Evolutionary conservation across 192 early-diverging fungal genomes (phyloP).

Genomic region (Podila verticillata): DNA sequence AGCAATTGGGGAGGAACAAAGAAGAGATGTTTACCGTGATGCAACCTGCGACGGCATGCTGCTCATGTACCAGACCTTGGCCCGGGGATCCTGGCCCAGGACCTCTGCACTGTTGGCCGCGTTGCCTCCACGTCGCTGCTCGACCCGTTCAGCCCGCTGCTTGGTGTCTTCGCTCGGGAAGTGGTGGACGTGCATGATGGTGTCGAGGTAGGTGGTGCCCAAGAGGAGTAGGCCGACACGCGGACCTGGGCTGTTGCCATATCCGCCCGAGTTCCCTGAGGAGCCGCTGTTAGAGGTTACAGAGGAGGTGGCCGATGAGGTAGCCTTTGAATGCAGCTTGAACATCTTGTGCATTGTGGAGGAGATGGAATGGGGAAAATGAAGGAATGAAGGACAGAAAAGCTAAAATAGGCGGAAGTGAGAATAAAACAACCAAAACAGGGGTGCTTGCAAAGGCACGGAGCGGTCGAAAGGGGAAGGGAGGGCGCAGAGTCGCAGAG

Average conservation of each 20-base stretch:
- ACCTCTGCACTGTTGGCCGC: constrained; percentile 66
- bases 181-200: constrained; percentile 66
- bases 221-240: constrained; percentile 51
- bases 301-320: constrained; percentile 25
- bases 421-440: too few species aligned
- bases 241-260: not conserved
- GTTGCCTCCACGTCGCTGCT: constrained; percentile 74
- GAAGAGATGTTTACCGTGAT: constrained; percentile 48
- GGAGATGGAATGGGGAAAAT: not conserved
- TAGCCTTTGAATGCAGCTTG: constrained; percentile 13
- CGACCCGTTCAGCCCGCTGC: constrained; percentile 61
- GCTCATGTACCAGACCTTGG: constrained; percentile 59
- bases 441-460: not conserved
- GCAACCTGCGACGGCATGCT: constrained; percentile 56
- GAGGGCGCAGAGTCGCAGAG: not conserved
- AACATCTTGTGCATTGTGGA: constrained; percentile 41
- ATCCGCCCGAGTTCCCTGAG: constrained; percentile 10
- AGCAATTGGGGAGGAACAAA: too few species aligned
- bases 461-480: not conserved
- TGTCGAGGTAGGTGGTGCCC: constrained; percentile 70
- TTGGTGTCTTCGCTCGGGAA: constrained; percentile 72
- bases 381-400: not conserved
- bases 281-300: constrained; percentile 16
- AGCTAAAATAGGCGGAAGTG: not conserved
- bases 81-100: constrained; percentile 58